Conservation (phyloP, 2,329 filamentous ascomycete genomes). For the Pseudogymnoascus sp. region DNA sequence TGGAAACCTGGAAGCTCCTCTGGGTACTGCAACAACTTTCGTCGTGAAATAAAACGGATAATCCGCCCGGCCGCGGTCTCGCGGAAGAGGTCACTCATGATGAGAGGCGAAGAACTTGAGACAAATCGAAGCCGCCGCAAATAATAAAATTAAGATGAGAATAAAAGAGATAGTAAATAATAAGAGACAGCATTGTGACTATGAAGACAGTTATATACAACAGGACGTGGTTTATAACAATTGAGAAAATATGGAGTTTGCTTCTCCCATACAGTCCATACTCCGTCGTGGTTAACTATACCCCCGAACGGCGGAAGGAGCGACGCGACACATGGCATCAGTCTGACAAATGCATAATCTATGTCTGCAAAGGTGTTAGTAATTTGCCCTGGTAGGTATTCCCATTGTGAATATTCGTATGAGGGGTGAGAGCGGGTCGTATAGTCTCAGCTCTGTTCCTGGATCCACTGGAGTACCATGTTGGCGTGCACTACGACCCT, state of each 20-base stretch:
- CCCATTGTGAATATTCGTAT: background rate
- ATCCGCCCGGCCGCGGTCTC: conserved; percentile 35
- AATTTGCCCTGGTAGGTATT: background rate
- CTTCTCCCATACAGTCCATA: background rate
- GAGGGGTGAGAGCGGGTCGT: background rate
- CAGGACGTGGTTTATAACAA: background rate
- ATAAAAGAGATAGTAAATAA: background rate
- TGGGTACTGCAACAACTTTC: conserved; percentile 34
- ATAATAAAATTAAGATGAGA: background rate
- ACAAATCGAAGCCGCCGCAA: background rate
- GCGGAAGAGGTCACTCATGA: conserved; percentile 34
- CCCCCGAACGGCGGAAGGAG: background rate
- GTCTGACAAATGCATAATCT: background rate
- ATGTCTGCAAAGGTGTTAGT: background rate
- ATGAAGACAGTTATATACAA: background rate
- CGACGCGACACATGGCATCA: background rate
- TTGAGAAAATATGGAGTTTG: background rate
- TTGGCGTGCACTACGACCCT: background rate
- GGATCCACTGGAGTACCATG: background rate
- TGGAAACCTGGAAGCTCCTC: conserved; percentile 42
- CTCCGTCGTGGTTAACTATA: background rate
- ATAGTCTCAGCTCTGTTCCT: background rate
- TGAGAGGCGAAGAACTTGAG: background rate
- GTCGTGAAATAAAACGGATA: conserved; percentile 33
- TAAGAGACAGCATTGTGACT: background rate